phyloP scores from a whole-genome alignment of 1,139 yeast genomes.

The Suhomyces bolitotheri region DNA sequence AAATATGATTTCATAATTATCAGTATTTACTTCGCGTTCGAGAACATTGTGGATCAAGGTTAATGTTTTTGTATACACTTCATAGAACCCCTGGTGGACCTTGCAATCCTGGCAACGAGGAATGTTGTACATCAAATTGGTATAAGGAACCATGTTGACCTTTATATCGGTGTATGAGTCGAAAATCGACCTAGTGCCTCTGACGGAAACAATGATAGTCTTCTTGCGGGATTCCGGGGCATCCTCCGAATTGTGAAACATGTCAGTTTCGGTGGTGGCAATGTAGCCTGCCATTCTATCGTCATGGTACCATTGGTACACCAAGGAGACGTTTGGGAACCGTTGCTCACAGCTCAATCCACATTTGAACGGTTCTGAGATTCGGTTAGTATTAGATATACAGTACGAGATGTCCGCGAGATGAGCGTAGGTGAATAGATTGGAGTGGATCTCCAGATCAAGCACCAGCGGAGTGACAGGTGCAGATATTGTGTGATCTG shows the following conservation, averaged over 20 bases:
- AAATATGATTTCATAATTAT: constrained; percentile 37
- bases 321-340: constrained; percentile 44
- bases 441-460: constrained; percentile 27
- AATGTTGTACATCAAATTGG: constrained; percentile 26
- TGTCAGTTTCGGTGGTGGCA: constrained; percentile 34
- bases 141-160: constrained; percentile 38
- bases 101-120: constrained; percentile 41
- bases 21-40: constrained; percentile 25
- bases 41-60: constrained; percentile 27
- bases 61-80: constrained; percentile 35
- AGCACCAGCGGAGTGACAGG: constrained; percentile 16
- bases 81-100: constrained; percentile 50
- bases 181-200: constrained; percentile 51
- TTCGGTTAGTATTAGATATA: constrained; percentile 35
- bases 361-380: constrained; percentile 48
- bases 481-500: neutral
- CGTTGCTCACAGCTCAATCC: constrained; percentile 38
- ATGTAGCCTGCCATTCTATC: constrained; percentile 43
- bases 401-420: constrained; percentile 53
- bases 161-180: constrained; percentile 49
- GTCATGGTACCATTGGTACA: constrained; percentile 49
- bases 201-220: constrained; percentile 40
- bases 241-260: constrained; percentile 22
- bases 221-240: constrained; percentile 18
- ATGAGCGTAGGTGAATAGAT: constrained; percentile 45